Base-by-base conservation (phyloP, 2,329 filamentous ascomycete genomes). In the Sphaerulina populicola region DNA sequence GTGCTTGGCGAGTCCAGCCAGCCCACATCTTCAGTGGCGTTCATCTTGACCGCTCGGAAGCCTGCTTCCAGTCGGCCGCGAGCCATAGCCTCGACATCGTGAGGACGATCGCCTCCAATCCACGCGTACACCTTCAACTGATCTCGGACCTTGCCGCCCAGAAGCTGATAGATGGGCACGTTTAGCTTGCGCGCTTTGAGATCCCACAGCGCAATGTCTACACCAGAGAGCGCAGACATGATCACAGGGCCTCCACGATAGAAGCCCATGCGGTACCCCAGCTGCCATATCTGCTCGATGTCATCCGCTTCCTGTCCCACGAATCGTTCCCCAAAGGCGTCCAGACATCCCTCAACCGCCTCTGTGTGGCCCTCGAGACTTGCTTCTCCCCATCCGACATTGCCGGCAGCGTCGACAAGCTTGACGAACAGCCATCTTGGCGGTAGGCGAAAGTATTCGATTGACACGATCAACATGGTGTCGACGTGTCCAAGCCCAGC, bases 161-260 rank as follows among this genome's bases (percentile, higher is more conserved):
- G 75, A 0, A 91, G 74, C 57, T 88, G 78, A 60, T 88, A 82
- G 44, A 90, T 78, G 0, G 86, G 85, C 0, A 88, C 79, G 6
- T 77, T 76, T 3, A 83, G 68, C 56, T 74, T 78, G 41, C 79
- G 71, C 12, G 79, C 80, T 71, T 89, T 88, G 21, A 89, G 71
- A 68, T 89, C 85, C 85, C 85, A 90, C 0, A 89, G 70, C 0
- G 85, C 85, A 65, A 90, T 89, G 62, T 90, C 86, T 44, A 90
- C 79, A 1, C 86, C 86, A 0, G 84, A 79, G 11, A 90, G 69
- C 0, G 86, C 86, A 58, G 81, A 85, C 85, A 90, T 89, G 55
- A 90, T 82, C 4, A 90, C 85, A 0, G 86, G 83, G 0, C 86
- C 86, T 2, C 86, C 86, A 21, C 86, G 75, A 66, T 90, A 90